Base-by-base conservation (phyloP, 2,329 filamentous ascomycete species). In the Aspergillus carbonarius region DNA sequence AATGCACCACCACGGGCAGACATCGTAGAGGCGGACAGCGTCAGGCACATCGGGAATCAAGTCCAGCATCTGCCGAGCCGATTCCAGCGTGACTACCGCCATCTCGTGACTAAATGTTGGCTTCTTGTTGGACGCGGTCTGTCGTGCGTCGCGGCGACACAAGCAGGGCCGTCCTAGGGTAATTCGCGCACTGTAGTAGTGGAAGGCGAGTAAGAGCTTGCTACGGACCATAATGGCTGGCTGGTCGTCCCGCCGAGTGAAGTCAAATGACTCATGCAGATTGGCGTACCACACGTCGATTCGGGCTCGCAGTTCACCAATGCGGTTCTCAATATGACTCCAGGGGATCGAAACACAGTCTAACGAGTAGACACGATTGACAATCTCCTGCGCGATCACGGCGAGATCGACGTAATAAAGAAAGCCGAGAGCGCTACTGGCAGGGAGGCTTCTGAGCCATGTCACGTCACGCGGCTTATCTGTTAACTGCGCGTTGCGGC, bases 131-230 rank as follows among this genome's bases (percentile, higher is more conserved):
- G 17, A 63, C 68, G 49, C 37, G 32, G 61, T 65, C 51, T 64
- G 65, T 17, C 68, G 69, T 34, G 75, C 70, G 52, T 78, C 77
- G 23, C 76, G 72, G 17, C 76, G 74, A 60, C 78, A 80, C n/a
- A 80, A 72, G 61, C 77, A 79, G 4, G 78, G 78, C 15, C 78
- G 75, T 47, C 78, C 75, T 6, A 79, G 68, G 17, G 76, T 77
- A 56, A 78, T 77, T 20, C 74, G 73, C 18, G 74, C 70, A 55
- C 78, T 78, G 58, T 79, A 77, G 65, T 76, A 80, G 50, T 74
- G 71, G 51, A 80, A 76, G 3, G 75, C 78, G 17, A 80, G 66
- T 23, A 70, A 70, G 49, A 79, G 66, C 48, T 78, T 78, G 50
- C 63, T 66, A 46, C 77, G 72, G 17, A 78, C 68, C 17, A 72